phyloP scores from a whole-genome alignment of 805 yeast genomes.

The Metschnikowia sp. region DNA sequence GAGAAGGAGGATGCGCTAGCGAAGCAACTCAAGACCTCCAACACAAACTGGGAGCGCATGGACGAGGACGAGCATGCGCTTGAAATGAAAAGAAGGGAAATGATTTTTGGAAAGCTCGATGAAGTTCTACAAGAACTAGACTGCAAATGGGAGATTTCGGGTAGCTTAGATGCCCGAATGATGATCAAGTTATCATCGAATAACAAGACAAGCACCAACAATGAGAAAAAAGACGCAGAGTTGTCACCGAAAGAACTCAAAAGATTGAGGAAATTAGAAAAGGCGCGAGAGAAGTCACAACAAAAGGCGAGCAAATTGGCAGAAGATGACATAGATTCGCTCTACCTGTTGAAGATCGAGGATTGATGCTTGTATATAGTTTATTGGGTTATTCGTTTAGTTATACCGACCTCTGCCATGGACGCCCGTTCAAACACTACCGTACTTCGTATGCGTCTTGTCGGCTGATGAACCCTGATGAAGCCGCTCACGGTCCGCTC shows the following conservation, averaged over 20 bases:
- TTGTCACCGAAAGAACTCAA: constrained; percentile 16
- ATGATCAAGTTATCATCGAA: constrained; percentile 19
- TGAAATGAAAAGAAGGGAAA: constrained; percentile 26
- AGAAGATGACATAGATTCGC: constrained; percentile 37
- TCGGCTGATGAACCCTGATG: constrained; percentile 12
- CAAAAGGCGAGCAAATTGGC: constrained; percentile 15
- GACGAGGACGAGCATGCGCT: constrained; percentile 17
- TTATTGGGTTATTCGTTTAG: not conserved
- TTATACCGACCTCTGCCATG: constrained; percentile 7
- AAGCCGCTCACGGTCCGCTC: constrained; percentile 23
- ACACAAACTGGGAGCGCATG: constrained; percentile 11
- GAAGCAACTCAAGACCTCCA: constrained; percentile 4
- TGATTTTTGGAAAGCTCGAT: constrained; percentile 26
- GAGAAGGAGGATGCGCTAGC: constrained; percentile 16
- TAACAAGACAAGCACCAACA: not conserved
- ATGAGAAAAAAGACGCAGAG: constrained; percentile 4
- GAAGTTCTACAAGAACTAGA: constrained; percentile 29
- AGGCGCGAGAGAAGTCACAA: constrained; percentile 17
- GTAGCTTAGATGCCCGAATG: constrained; percentile 25
- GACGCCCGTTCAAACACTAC: constrained; percentile 17
- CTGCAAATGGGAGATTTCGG: constrained; percentile 27
- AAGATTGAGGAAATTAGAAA: constrained; percentile 17
- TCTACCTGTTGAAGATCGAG: constrained; percentile 40
- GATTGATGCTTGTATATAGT: constrained; percentile 21
- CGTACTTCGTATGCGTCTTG: constrained; percentile 11